Evolutionary conservation across 257 asterid genomes (phyloP), one percentile per base, ranked within the genome.

Genomic region (Salvia miltiorrhiza): DNA sequence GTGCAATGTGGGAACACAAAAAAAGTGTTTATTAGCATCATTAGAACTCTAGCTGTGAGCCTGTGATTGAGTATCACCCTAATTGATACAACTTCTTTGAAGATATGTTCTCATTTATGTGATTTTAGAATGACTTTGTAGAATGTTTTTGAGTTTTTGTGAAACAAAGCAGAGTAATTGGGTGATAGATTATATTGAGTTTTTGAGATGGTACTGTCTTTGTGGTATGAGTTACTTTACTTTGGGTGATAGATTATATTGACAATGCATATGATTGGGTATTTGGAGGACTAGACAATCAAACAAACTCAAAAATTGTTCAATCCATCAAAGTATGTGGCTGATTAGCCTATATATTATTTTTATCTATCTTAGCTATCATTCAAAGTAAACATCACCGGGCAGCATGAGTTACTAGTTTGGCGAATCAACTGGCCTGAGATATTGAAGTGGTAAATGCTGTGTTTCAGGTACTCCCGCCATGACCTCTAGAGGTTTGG

Each of bases 401-500:
- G 0, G 1, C 43, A 37, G 43, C 9, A 37, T 8, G 43, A 37
- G 43, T 37, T 37, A 8, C 43, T 37, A 6, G 43, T 7, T 37
- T 37, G 43, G 0, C 12, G 13, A 49, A 49, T 17, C 54, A 47
- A 23, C 9, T 17, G 3, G 30, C 21, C 3, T 16, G 37, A 39
- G 37, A 7, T 63, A 64, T 50, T 72, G 12, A 40, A 66, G 24
- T 26, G 26, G 39, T 16, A 16, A 40, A 7, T 43, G 45, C 73
- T 47, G 8, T 60, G 20, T 54, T 40, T 35, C 82, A 90, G 99
- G 99, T 78, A 57, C 99, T 70, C 99, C 99, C 0, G 97, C 97
- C 70, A 93, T 93, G 99, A 93, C 99, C 63, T 90, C 99, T 0
- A 84, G 97, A 82, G 99, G 99, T 24, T 81, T 93, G 78, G 86